These are phyloP conservation scores for Hyphodiscus sp. DNA, from an alignment of 2,329 filamentous ascomycete genomes.

Conservation along the genomic window DNA sequence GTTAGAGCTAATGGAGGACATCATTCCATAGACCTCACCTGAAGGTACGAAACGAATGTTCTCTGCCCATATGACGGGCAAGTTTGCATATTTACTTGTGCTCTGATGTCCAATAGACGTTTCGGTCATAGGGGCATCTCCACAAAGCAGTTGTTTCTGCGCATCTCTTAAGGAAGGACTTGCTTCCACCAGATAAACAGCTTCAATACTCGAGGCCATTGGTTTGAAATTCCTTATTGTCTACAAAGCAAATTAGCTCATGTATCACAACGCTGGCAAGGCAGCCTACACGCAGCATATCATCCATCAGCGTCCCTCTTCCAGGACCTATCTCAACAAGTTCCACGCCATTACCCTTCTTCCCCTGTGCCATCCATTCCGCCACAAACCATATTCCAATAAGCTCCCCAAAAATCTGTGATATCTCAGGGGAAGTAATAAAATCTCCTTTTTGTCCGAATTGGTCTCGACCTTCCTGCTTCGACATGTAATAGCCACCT, in stretches of 20 bases:
- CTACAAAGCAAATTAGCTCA: conserved; percentile 37
- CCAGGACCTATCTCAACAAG: conserved; percentile 93
- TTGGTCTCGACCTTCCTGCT: conserved; percentile 66
- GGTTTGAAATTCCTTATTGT: conserved; percentile 78
- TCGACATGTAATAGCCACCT: conserved; percentile 87
- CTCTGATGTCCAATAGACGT: conserved; percentile 69
- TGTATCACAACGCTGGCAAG: background rate
- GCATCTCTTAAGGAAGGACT: conserved; percentile 69
- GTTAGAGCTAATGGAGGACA: background rate
- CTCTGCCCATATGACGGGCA: conserved; percentile 85
- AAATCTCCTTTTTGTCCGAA: conserved; percentile 95
- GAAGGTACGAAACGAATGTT: conserved; percentile 33
- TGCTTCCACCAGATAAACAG: conserved; percentile 94
- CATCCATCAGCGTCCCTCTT: conserved; percentile 92
- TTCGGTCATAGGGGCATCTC: conserved; percentile 60
- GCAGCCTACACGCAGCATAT: conserved; percentile 73
- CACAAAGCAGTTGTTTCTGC: conserved; percentile 79
- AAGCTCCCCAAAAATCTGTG: conserved; percentile 92
- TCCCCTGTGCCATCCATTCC: conserved; percentile 92
- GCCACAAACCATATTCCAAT: conserved; percentile 91
- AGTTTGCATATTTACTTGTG: conserved; percentile 64
- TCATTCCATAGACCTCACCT: conserved; percentile 5
- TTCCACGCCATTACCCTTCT: conserved; percentile 66
- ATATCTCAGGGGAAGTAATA: conserved; percentile 95
- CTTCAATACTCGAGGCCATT: conserved; percentile 70